These are phyloP conservation scores for Colletotrichum camelliae DNA, from an alignment of 2,329 filamentous ascomycete species.

Conservation along the genomic window DNA sequence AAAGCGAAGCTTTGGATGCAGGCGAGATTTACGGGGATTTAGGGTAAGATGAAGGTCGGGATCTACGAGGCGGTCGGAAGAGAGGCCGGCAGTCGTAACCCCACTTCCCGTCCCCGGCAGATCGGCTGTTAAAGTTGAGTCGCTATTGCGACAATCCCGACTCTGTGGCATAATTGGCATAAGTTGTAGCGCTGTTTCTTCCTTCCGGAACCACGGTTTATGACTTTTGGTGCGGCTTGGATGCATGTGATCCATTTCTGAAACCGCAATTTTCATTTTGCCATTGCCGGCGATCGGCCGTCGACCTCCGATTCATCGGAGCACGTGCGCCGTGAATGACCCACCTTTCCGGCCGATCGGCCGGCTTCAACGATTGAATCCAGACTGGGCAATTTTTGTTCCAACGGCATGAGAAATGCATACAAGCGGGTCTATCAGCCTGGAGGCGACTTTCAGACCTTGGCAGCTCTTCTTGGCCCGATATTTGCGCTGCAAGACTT, in stretches of 20 bases:
- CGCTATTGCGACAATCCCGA: neutral
- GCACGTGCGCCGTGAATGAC: neutral
- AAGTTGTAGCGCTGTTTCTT: neutral
- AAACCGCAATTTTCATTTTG: neutral
- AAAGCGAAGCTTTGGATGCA: neutral
- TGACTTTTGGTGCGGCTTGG: neutral
- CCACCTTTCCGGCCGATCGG: fast-evolving
- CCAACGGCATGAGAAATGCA: too few relatives aligned
- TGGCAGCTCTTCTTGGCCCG: too few relatives aligned
- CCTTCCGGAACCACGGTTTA: neutral
- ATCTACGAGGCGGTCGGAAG: neutral
- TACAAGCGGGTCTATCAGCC: too few relatives aligned
- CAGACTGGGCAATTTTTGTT: neutral
- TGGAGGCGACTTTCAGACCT: too few relatives aligned
- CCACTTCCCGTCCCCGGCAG: neutral
- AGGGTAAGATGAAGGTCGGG: neutral
- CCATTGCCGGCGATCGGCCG: neutral
- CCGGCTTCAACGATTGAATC: neutral
- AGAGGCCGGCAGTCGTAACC: neutral
- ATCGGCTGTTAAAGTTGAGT: neutral
- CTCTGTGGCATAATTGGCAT: neutral
- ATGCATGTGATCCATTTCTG: neutral
- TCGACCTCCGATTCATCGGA: neutral
- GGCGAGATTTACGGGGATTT: neutral
- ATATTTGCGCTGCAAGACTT: too few relatives aligned